Evolutionary conservation across 2,329 filamentous ascomycete species (phyloP).

Genomic region (Teratosphaeria epicoccoides): DNA sequence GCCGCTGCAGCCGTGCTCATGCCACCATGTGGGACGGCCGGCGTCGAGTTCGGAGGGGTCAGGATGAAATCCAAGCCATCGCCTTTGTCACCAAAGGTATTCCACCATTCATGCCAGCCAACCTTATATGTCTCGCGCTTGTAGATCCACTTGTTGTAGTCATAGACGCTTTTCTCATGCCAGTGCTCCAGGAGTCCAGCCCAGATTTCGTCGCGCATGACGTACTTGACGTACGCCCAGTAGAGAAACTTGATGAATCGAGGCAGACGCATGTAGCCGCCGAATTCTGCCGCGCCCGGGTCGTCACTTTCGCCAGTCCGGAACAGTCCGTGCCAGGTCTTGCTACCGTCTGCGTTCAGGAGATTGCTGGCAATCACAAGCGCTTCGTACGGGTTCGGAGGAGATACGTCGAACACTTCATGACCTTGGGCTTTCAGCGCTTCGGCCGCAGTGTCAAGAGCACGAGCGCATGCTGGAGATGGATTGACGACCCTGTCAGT

Average conservation of each 20-base stretch:
- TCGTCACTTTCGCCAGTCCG: conserved; percentile 71
- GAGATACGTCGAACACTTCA: conserved; percentile 53
- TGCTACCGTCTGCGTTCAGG: conserved; percentile 73
- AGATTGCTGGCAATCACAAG: conserved; percentile 68
- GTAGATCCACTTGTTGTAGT: conserved; percentile 74
- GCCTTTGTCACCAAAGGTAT: conserved; percentile 39
- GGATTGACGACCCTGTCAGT: conserved; percentile 70
- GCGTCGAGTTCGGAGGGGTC: conserved; percentile 79
- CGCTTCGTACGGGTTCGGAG: conserved; percentile 53
- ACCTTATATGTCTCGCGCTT: conserved; percentile 67
- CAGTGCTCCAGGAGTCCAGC: conserved; percentile 65
- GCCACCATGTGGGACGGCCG: conserved; percentile 73
- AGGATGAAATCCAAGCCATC: conserved; percentile 61
- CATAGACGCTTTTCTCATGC: conserved; percentile 59
- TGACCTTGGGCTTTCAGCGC: conserved; percentile 65
- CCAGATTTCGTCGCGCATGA: conserved; percentile 66
- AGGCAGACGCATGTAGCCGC: conserved; percentile 61
- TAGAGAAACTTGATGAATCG: conserved; percentile 71
- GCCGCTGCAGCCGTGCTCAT: conserved; percentile 79
- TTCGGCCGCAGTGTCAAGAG: conserved; percentile 57
- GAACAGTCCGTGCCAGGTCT: conserved; percentile 68
- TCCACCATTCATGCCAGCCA: conserved; percentile 80
- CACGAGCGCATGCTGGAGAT: conserved; percentile 70
- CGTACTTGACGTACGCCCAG: conserved; percentile 79
- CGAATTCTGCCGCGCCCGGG: conserved; percentile 63